phyloP scores from a whole-genome alignment of 768 basidiomycete genomes.

The Tylopilus sp. region DNA sequence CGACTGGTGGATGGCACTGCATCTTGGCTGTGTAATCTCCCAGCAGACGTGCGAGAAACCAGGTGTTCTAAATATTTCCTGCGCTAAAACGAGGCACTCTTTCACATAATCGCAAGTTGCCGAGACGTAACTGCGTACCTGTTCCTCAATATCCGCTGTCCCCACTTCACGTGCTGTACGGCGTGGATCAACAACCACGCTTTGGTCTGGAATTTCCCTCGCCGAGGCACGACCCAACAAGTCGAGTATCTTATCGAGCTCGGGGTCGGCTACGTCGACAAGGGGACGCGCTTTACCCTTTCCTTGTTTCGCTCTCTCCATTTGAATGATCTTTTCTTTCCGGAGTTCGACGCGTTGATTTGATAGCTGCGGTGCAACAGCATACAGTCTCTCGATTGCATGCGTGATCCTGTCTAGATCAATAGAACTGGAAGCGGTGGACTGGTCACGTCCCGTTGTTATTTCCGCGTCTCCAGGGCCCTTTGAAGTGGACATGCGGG shows the following conservation, averaged over 20 bases:
- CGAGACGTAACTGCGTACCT: slow-evolving; percentile 42
- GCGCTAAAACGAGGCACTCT: slow-evolving; percentile 41
- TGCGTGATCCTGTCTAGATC: slow-evolving; percentile 83
- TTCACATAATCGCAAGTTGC: slow-evolving; percentile 6
- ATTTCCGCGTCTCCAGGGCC: neutral
- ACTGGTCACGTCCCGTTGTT: neutral
- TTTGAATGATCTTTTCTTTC: slow-evolving; percentile 61
- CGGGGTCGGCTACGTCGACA: slow-evolving; percentile 33
- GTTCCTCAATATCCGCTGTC: slow-evolving; percentile 55
- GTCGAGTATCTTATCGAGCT: slow-evolving; percentile 70
- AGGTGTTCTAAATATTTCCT: slow-evolving; percentile 76
- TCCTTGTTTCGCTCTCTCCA: slow-evolving; percentile 64
- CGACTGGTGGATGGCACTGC: slow-evolving; percentile 43
- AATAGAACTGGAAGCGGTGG: slow-evolving; percentile 41
- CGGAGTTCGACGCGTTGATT: slow-evolving; percentile 93
- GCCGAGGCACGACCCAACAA: slow-evolving; percentile 68
- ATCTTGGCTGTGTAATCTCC: slow-evolving; percentile 79
- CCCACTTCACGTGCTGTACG: slow-evolving; percentile 53
- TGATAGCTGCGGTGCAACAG: slow-evolving; percentile 81
- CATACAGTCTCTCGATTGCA: slow-evolving; percentile 88
- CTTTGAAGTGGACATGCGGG: neutral
- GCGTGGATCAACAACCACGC: slow-evolving; percentile 61
- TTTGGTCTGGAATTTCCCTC: slow-evolving; percentile 65
- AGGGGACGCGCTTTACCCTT: slow-evolving; percentile 46
- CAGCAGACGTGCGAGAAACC: slow-evolving; percentile 63